Evolutionary conservation across 768 basidiomycete species (phyloP).

Genomic region (Sutorius australiensis): DNA sequence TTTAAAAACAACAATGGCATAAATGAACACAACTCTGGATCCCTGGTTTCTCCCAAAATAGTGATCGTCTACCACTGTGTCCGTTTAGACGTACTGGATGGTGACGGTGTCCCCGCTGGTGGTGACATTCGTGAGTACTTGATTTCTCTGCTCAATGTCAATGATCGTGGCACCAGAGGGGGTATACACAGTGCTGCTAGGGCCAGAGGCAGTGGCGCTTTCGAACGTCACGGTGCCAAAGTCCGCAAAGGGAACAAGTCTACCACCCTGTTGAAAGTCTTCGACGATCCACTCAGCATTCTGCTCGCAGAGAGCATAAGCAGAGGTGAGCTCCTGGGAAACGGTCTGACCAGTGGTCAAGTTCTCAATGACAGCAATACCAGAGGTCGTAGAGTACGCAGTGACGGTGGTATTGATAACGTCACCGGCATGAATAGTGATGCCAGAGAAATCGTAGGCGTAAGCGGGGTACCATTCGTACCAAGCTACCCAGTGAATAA

Average conservation of each 20-base stretch:
- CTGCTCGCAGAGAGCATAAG: slow-evolving; percentile 12
- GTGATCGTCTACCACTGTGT: neutral
- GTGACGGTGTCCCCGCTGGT: neutral
- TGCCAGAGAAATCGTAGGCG: slow-evolving; percentile 11
- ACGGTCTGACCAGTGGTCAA: slow-evolving; percentile 10
- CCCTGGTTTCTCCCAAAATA: neutral
- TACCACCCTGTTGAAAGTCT: slow-evolving; percentile 8
- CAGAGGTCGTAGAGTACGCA: slow-evolving; percentile 21
- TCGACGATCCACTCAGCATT: slow-evolving; percentile 25
- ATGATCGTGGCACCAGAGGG: neutral
- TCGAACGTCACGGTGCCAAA: neutral
- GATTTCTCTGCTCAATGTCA: neutral
- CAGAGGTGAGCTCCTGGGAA: slow-evolving; percentile 5
- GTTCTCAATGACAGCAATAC: slow-evolving; percentile 18
- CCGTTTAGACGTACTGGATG: neutral
- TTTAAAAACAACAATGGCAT: neutral
- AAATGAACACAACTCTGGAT: neutral
- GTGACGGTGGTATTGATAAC: slow-evolving; percentile 14
- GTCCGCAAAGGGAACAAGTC: slow-evolving; percentile 11
- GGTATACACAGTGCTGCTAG: neutral
- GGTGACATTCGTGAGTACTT: neutral
- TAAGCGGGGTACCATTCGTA: slow-evolving; percentile 21
- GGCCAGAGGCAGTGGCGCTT: neutral
- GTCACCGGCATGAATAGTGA: slow-evolving; percentile 14
- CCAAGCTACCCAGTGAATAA: slow-evolving; percentile 15